Percentiles rank a stretch among this genome's conserved stretches.
Evolutionary conservation across 257 asterid species (phyloP).

Genomic region (Nicotiana attenuata): DNA sequence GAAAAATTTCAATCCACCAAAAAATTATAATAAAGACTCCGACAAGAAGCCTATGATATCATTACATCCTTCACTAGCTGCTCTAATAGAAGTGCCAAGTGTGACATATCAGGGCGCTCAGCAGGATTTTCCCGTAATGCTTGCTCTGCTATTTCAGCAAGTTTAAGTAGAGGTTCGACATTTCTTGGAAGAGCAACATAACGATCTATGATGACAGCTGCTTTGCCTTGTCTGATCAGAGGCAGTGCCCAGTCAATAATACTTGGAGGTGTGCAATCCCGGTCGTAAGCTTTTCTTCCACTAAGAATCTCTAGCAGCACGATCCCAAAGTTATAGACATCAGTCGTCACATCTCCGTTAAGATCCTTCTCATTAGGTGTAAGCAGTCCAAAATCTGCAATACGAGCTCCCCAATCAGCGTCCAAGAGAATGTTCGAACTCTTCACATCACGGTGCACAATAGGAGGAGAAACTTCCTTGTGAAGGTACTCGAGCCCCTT

Average conservation of each 20-base stretch:
- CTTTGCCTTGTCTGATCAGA: constrained; percentile 62
- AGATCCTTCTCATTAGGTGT: constrained; percentile 49
- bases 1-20: constrained; percentile 24
- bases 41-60: constrained; percentile 38
- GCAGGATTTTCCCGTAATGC: constrained; percentile 63
- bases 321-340: constrained; percentile 75
- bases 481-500: constrained; percentile 84
- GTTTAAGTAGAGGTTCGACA: constrained; percentile 83
- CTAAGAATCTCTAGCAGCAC: constrained; percentile 86
- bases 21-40: not conserved
- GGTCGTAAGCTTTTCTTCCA: constrained; percentile 71
- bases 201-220: constrained; percentile 76
- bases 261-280: constrained; percentile 60
- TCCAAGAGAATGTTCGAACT: constrained; percentile 91
- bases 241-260: constrained; percentile 90
- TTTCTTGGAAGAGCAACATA: constrained; percentile 68
- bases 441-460: constrained; percentile 69
- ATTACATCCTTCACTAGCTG: constrained; percentile 71
- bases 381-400: constrained; percentile 69
- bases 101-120: constrained; percentile 52
- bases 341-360: constrained; percentile 43
- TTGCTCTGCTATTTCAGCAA: constrained; percentile 79
- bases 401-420: constrained; percentile 69
- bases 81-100: constrained; percentile 59
- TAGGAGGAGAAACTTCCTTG: constrained; percentile 67